Conservation (phyloP, 768 basidiomycete genomes). For the Rhizopogon vesiculosus region DNA sequence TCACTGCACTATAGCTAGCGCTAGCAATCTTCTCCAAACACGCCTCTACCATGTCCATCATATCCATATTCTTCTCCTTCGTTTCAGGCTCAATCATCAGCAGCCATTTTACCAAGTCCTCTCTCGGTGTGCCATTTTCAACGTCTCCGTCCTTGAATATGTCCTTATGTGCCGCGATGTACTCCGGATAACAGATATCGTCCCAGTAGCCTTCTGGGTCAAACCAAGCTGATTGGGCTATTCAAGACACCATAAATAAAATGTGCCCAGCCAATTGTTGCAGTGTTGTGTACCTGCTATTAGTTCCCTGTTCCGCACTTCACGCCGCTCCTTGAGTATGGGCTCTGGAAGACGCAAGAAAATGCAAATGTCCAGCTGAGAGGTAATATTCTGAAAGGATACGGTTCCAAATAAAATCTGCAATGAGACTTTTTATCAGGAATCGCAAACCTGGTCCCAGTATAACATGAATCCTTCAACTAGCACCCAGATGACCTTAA, state of each 20-base stretch:
- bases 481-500: constrained; percentile 69
- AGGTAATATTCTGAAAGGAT: constrained; percentile 53
- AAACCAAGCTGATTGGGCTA: constrained; percentile 83
- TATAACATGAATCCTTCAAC: constrained; percentile 94
- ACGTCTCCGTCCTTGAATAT: constrained; percentile 74
- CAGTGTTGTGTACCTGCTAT: constrained; percentile 44
- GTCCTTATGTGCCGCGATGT: constrained; percentile 69
- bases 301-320: constrained; percentile 78
- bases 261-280: constrained; percentile 6
- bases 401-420: neutral
- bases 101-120: constrained; percentile 44
- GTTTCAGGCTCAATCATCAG: constrained; percentile 52
- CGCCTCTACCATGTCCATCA: constrained; percentile 56
- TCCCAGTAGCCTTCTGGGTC: constrained; percentile 92
- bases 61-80: constrained; percentile 47
- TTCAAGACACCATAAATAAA: constrained; percentile 16
- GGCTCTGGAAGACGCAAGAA: constrained; percentile 84
- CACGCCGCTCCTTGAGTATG: constrained; percentile 65
- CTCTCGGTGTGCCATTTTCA: constrained; percentile 52
- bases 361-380: constrained; percentile 69
- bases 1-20: neutral
- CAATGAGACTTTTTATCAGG: neutral
- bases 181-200: constrained; percentile 91
- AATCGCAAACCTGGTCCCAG: constrained; percentile 64
- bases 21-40: constrained; percentile 44